Conservation (phyloP, 306 rosid species). For the Crotalaria pallida region DNA sequence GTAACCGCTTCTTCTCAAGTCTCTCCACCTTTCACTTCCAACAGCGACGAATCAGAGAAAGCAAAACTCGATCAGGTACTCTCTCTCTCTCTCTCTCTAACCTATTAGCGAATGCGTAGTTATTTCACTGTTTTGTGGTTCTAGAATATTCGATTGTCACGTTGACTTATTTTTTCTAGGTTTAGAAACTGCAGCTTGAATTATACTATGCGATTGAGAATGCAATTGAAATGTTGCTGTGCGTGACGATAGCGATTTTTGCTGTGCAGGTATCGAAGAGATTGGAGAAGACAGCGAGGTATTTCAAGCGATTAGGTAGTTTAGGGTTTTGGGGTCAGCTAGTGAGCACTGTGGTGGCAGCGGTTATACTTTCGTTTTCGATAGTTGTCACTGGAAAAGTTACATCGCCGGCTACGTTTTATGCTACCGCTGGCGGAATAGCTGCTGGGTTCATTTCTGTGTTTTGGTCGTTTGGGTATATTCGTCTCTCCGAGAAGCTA, state of each 20-base stretch:
- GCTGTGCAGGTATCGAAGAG: slow-evolving; percentile 72
- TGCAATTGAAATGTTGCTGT: neutral
- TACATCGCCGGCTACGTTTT: slow-evolving; percentile 82
- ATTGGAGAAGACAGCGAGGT: slow-evolving; percentile 80
- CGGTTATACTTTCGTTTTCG: slow-evolving; percentile 90
- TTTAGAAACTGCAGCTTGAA: neutral
- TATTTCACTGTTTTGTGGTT: neutral
- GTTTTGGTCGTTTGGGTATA: slow-evolving; percentile 96
- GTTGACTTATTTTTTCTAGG: slow-evolving; percentile 14
- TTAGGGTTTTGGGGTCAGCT: slow-evolving; percentile 97
- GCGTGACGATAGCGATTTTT: neutral
- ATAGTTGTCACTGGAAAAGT: slow-evolving; percentile 74
- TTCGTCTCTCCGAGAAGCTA: slow-evolving; percentile 88
- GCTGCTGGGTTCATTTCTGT: slow-evolving; percentile 88
- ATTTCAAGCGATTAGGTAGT: slow-evolving; percentile 86
- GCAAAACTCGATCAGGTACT: slow-evolving; percentile 79
- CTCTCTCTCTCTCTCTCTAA: no score
- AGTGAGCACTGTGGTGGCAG: slow-evolving; percentile 80
- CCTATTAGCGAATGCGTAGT: neutral
- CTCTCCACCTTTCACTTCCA: slow-evolving; percentile 39
- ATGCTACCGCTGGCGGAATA: slow-evolving; percentile 89
- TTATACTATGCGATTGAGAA: neutral
- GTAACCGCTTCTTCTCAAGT: slow-evolving; percentile 43
- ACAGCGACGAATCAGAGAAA: slow-evolving; percentile 61
- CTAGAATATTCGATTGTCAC: neutral